These are phyloP conservation scores for Umbilicus rupestris DNA, from an alignment of 164 flowering plant species.

Conservation along the genomic window DNA sequence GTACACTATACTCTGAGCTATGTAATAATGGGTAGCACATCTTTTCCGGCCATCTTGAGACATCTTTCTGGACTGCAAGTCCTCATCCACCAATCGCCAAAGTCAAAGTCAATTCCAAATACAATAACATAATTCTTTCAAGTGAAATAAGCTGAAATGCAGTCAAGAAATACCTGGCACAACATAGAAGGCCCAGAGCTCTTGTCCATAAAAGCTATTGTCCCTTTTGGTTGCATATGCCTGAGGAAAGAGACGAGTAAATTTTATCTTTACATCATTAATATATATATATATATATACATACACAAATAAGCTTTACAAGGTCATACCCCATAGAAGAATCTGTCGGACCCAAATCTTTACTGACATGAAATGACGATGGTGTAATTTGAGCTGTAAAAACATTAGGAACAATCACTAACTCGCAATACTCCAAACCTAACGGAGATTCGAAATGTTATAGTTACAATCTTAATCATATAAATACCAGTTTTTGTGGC, in stretches of 20 bases:
- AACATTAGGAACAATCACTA: background rate
- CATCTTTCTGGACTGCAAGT: conserved; percentile 25
- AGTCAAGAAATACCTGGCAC: conserved; percentile 16
- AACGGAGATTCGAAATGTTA: no score
- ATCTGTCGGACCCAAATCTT: conserved; percentile 26
- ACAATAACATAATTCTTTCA: background rate
- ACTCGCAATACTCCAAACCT: conserved; percentile 10
- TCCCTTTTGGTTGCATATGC: conserved; percentile 12
- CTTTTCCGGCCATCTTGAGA: conserved; percentile 34
- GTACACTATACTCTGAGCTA: conserved; percentile 32
- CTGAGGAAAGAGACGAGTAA: conserved; percentile 11
- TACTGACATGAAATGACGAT: conserved; percentile 15
- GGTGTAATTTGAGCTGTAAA: conserved; percentile 22
- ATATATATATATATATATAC: no score
- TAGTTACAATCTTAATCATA: no score
- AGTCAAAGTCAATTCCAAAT: background rate
- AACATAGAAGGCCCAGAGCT: conserved; percentile 9
- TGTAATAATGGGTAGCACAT: conserved; percentile 36
- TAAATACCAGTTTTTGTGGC: no score
- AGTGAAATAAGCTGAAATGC: background rate
- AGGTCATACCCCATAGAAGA: conserved; percentile 25
- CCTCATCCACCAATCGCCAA: conserved; percentile 2
- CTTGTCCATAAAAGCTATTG: conserved; percentile 11
- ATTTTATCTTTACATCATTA: background rate
- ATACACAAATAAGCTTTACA: background rate